Evolutionary conservation across 106 monocot species (phyloP).

Genomic region (Posidonia australis): DNA sequence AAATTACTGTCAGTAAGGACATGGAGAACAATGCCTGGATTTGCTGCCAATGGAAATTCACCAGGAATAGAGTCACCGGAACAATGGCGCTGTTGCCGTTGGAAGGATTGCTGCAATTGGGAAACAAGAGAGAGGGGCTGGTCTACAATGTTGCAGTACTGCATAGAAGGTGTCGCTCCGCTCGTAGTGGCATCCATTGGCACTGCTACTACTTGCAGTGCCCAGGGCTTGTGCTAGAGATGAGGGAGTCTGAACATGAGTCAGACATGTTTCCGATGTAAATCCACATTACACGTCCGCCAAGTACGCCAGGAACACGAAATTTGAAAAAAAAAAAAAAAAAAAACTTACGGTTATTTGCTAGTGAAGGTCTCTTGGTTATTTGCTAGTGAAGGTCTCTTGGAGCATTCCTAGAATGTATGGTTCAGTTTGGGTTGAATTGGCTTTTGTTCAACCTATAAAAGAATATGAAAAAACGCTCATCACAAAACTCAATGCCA

Average conservation of each 20-base stretch:
- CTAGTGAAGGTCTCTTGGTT: too few relatives aligned
- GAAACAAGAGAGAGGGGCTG: slow-evolving; percentile 60
- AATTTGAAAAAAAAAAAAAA: not conserved
- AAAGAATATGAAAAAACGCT: not conserved
- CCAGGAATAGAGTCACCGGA: slow-evolving; percentile 73
- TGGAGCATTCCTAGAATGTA: not conserved
- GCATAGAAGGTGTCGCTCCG: slow-evolving; percentile 56
- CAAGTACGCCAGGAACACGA: not conserved
- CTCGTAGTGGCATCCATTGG: slow-evolving; percentile 83
- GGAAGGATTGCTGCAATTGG: slow-evolving; percentile 63
- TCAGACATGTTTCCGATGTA: not conserved
- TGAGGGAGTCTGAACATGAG: not conserved
- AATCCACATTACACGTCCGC: not conserved
- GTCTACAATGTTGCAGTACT: slow-evolving; percentile 64
- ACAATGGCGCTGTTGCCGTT: slow-evolving; percentile 69
- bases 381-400: not conserved
- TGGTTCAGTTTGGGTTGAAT: not conserved
- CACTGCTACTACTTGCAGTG: slow-evolving; percentile 29
- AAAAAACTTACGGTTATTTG: slow-evolving; percentile 2
- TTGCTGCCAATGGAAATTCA: slow-evolving; percentile 87
- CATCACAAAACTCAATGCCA: slow-evolving; percentile 1
- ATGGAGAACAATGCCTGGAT: slow-evolving; percentile 84
- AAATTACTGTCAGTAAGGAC: slow-evolving; percentile 81
- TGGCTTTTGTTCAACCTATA: slow-evolving; percentile 3
- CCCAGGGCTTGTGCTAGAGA: slow-evolving; percentile 1